Percentiles rank a stretch among this genome's conserved stretches.
These are phyloP conservation scores for Scheffersomyces stambukii DNA, from an alignment of 1,139 yeast species.

Conservation along the genomic window DNA sequence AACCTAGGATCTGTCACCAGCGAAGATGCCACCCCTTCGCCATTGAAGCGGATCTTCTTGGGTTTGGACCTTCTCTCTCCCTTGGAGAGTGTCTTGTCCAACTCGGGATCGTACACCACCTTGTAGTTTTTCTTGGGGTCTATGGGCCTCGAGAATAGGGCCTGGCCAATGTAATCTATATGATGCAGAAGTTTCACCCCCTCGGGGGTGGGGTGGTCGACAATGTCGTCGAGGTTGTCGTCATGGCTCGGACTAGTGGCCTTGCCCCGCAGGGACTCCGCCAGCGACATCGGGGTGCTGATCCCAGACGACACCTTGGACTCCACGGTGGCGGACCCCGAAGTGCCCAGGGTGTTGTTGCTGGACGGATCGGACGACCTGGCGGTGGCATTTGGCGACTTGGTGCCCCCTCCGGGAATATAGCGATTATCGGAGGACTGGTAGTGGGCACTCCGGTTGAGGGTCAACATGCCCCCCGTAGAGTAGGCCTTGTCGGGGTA, in stretches of 20 bases:
- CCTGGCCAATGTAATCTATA: slow-evolving; percentile 15
- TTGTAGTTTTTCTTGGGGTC: slow-evolving; percentile 32
- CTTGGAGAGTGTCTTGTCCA: slow-evolving; percentile 23
- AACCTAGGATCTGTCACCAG: slow-evolving; percentile 34
- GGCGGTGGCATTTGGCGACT: slow-evolving; percentile 3
- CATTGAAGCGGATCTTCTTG: slow-evolving; percentile 34
- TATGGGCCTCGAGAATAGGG: slow-evolving; percentile 11
- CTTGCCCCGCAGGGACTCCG: slow-evolving; percentile 7
- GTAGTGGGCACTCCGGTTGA: slow-evolving; percentile 8
- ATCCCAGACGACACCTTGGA: not conserved
- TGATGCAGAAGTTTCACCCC: slow-evolving; percentile 30
- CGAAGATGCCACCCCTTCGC: slow-evolving; percentile 20
- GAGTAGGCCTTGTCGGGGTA: slow-evolving; percentile 2
- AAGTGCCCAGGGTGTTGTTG: not conserved
- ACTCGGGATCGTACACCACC: slow-evolving; percentile 60
- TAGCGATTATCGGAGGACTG: slow-evolving; percentile 9
- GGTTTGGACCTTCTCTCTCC: slow-evolving; percentile 32
- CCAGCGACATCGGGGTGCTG: slow-evolving; percentile 1
- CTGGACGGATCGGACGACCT: slow-evolving; percentile 1
- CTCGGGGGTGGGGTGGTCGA: not conserved
- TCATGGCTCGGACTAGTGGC: slow-evolving; percentile 6
- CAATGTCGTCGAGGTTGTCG: slow-evolving; percentile 2
- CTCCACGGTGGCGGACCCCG: not conserved
- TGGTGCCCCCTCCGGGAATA: slow-evolving; percentile 4
- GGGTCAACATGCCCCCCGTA: slow-evolving; percentile 5